Base-by-base conservation (phyloP, 2,329 filamentous ascomycete genomes). In the Herpotrichia juniperi region DNA sequence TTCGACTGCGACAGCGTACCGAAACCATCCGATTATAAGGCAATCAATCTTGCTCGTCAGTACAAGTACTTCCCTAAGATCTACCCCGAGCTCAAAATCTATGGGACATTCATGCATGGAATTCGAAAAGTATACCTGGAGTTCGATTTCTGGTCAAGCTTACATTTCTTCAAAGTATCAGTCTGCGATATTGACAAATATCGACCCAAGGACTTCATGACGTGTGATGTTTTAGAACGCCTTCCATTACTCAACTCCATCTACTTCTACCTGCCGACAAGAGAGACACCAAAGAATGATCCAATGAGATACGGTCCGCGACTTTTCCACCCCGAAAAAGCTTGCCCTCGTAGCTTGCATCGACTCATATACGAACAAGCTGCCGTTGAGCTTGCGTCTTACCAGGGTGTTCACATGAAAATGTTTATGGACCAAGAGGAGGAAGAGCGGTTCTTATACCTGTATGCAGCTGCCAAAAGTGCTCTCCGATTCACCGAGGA, bases 81-180 rank as follows among this genome's bases (percentile, higher is more conserved):
- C 2, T 65, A 69, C 26, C 62, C 65, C 0, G 39, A 67, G 0
- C 51, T 72, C 6, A 16, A 48, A 1, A 62, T 47, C 7, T 71
- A 58, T 30, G 64, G 67, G 0, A 67, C 64, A 0, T 51, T 69
- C 12, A 25, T 42, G 2, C 67, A 71, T 11, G 64, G 61, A 0
- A 62, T 72, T 14, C 66, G 58, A 2, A 64, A 65, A 8, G 34
- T 71, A 1, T 34, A 42, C 30, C 14, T 72, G 0, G 16, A 45
- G 1, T 57, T 72, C 50, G 47, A 54, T 16, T 70, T 64, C 25
- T 16, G 58, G 1, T 32, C 48, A 0, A 53, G 25, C 16, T 50
- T 71, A 12, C 59, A 62, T 28, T 72, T 72, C 56, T 70, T 71
- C 55, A 57, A 63, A 14, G 62, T 71, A 6, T 51, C 49, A 1